A percentile compares a stretch with the other conserved stretches of the same genome.
phyloP scores from a whole-genome alignment of 352 stramenopile species.

The Pythium aristosporum region DNA sequence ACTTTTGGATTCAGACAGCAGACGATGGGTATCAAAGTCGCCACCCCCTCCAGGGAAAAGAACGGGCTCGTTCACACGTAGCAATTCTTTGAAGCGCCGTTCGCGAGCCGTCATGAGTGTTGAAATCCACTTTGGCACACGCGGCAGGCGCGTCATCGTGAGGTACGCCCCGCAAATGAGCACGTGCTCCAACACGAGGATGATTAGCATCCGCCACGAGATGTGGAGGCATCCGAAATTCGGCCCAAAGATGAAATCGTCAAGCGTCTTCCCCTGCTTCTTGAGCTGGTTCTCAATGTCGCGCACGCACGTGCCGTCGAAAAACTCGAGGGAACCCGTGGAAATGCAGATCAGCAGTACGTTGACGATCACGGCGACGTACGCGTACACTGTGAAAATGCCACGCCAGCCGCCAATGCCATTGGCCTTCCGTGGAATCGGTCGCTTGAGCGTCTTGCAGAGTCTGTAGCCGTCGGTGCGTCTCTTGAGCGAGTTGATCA shows the following conservation, averaged over 20 bases:
- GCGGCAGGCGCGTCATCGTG: constrained; percentile 28
- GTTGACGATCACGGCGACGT: constrained; percentile 41
- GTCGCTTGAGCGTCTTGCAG: constrained; percentile 41
- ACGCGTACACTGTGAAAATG: constrained; percentile 37
- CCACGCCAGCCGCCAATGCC: constrained; percentile 41
- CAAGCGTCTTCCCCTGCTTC: constrained; percentile 33
- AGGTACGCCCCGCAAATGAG: constrained; percentile 35
- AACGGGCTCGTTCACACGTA: constrained; percentile 25
- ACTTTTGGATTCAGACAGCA: constrained; percentile 9
- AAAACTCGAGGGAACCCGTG: constrained; percentile 41
- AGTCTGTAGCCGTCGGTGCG: constrained; percentile 40
- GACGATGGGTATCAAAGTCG: constrained; percentile 10
- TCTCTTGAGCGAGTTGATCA: constrained; percentile 44
- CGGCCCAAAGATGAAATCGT: constrained; percentile 38
- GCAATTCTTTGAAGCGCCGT: constrained; percentile 36
- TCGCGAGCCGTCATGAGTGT: constrained; percentile 34
- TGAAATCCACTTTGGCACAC: constrained; percentile 32
- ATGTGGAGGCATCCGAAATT: constrained; percentile 38
- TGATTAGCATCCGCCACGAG: constrained; percentile 34
- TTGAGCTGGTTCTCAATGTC: constrained; percentile 34
- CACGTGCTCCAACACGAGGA: constrained; percentile 32
- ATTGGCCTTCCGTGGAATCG: constrained; percentile 41
- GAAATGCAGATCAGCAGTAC: constrained; percentile 41
- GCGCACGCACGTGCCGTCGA: constrained; percentile 29
- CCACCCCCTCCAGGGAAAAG: constrained; percentile 20